A percentile compares a stretch with the other conserved stretches of the same genome.
Conservation (phyloP, 179 eudicot species). For the Nepenthes alata region DNA sequence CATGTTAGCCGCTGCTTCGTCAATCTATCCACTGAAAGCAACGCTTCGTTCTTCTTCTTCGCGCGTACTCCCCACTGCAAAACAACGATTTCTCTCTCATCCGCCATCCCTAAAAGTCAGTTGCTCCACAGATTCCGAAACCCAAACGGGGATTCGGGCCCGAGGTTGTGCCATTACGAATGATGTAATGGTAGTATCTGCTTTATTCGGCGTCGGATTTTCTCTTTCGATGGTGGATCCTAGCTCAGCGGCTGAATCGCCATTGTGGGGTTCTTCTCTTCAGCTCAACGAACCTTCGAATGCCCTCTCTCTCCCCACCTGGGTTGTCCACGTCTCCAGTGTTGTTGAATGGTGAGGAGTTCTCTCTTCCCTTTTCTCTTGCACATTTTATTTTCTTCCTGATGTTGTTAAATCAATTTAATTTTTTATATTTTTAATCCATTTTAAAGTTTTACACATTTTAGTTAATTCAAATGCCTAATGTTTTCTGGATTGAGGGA, state of each 20-base stretch:
- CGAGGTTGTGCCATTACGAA: not conserved
- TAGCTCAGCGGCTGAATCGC: slow-evolving; percentile 34
- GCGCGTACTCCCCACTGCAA: slow-evolving; percentile 3
- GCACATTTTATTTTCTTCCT: not conserved
- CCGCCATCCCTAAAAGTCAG: slow-evolving; percentile 5
- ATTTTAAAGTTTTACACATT: no score
- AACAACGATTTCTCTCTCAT: slow-evolving; percentile 9
- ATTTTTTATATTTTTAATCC: no score
- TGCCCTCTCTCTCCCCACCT: slow-evolving; percentile 90
- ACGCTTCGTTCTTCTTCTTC: not conserved
- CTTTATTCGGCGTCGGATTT: slow-evolving; percentile 38
- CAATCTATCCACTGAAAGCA: slow-evolving; percentile 7
- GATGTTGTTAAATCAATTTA: not conserved
- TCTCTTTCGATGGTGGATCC: slow-evolving; percentile 43
- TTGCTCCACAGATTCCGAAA: slow-evolving; percentile 6
- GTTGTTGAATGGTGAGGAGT: slow-evolving; percentile 62
- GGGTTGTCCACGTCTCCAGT: slow-evolving; percentile 90
- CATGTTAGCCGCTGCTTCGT: slow-evolving; percentile 13
- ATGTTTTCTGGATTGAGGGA: not conserved
- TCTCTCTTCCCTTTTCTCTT: not conserved
- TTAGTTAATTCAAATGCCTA: not conserved
- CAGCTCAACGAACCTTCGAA: slow-evolving; percentile 54
- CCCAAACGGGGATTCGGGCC: slow-evolving; percentile 8
- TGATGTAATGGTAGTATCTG: slow-evolving; percentile 15
- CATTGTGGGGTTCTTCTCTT: slow-evolving; percentile 30